phyloP scores from a whole-genome alignment of 1,139 yeast genomes.

The Candida albicans region DNA sequence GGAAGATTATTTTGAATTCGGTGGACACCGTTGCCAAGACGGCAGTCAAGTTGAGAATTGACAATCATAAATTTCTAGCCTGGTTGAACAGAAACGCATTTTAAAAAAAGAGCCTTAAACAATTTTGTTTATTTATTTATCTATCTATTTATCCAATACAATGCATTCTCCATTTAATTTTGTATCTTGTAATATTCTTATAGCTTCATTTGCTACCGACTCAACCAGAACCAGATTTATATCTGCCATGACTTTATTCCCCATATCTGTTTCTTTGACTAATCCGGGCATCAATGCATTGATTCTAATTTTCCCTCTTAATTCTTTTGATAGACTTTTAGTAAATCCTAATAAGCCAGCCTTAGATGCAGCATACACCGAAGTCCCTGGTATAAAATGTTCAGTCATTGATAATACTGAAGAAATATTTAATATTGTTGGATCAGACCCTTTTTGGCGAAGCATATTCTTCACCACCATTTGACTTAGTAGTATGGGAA shows the following conservation, averaged over 20 bases:
- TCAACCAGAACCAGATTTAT: slow-evolving; percentile 19
- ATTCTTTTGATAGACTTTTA: slow-evolving; percentile 60
- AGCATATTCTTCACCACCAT: slow-evolving; percentile 21
- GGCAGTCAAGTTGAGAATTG: slow-evolving; percentile 1
- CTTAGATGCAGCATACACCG: slow-evolving; percentile 79
- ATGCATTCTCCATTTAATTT: slow-evolving; percentile 43
- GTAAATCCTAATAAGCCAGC: slow-evolving; percentile 76
- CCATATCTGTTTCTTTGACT: slow-evolving; percentile 74
- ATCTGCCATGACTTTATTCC: slow-evolving; percentile 23
- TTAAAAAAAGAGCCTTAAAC: no score
- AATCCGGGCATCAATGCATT: slow-evolving; percentile 75
- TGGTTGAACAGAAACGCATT: background rate
- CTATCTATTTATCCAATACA: slow-evolving; percentile 9
- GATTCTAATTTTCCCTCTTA: slow-evolving; percentile 53
- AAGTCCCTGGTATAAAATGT: slow-evolving; percentile 55
- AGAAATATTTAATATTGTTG: slow-evolving; percentile 61
- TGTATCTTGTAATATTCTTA: slow-evolving; percentile 30
- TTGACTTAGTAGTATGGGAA: slow-evolving; percentile 62
- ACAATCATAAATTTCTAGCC: background rate
- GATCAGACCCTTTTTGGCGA: slow-evolving; percentile 14
- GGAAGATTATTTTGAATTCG: background rate
- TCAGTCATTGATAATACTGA: slow-evolving; percentile 60
- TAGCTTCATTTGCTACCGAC: slow-evolving; percentile 28
- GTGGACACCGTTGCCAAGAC: slow-evolving; percentile 1
- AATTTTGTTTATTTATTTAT: slow-evolving; percentile 1